Evolutionary conservation across 352 stramenopile genomes (phyloP), one percentile per base, ranked within the genome.

Genomic region (Pythium dissimile): DNA sequence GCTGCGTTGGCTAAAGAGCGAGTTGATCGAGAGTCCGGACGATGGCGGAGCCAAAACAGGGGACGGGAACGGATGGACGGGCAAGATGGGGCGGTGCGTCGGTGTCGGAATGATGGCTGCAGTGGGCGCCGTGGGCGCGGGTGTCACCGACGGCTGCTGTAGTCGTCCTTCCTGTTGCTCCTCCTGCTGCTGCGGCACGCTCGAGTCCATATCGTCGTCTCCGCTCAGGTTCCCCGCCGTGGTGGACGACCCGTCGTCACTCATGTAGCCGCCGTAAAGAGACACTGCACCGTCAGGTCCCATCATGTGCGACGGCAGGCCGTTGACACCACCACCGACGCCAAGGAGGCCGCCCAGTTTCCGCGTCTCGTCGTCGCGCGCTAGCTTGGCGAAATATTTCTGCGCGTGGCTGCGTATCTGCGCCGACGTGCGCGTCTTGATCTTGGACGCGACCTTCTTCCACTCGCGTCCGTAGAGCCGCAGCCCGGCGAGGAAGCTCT

Each of bases 401-500:
- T 94, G 83, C 8, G 83, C 83, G 54, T 93, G 83, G 47, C 79
- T 93, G 16, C 83, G 81, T 42, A 93, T 93, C 61, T 93, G 85
- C 23, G 83, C 85, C 12, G 85, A 92, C 38, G 83, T 92, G n/a
- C 85, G 79, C 2, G 85, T 93, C 67, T 91, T 91, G 57, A 94
- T 93, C 66, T 91, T 92, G 45, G 77, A 82, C n/a, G 85, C 85
- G 15, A 94, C 83, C 73, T 97, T 97, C 68, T 99, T 99, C 97
- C 97, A 99, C 67, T 99, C 92, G 38, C 96, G 95, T 6, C 96
- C 96, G 64, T 98, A 98, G 20, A 94, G 66, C 18, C 88, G 77
- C 15, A 99, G 77, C 9, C 95, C 96, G 23, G 82, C 75, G 20
- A 99, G 80, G 66, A 99, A 99, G 41, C 86, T 92, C 64, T 98